Evolutionary conservation across 2,329 filamentous ascomycete genomes (phyloP).

Genomic region (Cercospora zeina): DNA sequence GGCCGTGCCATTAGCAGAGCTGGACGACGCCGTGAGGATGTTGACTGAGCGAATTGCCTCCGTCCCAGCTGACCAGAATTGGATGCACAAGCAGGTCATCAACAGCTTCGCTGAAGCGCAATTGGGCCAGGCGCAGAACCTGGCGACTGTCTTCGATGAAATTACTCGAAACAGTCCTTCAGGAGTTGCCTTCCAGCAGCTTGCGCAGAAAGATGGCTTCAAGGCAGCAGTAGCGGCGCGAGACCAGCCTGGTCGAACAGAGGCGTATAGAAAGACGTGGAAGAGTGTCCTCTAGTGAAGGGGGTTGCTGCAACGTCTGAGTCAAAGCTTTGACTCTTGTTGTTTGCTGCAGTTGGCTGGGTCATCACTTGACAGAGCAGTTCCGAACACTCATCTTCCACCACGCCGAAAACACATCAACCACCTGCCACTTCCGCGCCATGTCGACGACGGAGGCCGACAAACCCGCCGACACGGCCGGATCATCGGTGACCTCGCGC

Average conservation of each 20-base stretch:
- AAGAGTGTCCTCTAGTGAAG: slow-evolving; percentile 13
- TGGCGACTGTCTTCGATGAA: slow-evolving; percentile 23
- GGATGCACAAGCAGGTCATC: slow-evolving; percentile 27
- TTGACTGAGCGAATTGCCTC: slow-evolving; percentile 4
- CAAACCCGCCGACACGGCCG: not conserved
- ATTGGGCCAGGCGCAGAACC: slow-evolving; percentile 18
- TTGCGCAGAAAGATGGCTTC: slow-evolving; percentile 15
- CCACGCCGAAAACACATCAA: not conserved
- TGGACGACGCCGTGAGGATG: not conserved
- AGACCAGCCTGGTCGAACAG: slow-evolving; percentile 20
- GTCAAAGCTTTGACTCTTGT: not conserved
- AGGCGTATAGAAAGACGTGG: slow-evolving; percentile 23
- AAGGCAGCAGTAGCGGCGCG: slow-evolving; percentile 18
- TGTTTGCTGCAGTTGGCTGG: not conserved
- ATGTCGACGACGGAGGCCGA: not conserved
- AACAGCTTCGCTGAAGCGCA: slow-evolving; percentile 22
- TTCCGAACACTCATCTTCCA: not conserved
- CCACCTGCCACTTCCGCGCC: not conserved
- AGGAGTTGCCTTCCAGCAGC: slow-evolving; percentile 17
- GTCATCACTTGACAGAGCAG: too few species aligned
- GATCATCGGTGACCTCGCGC: not conserved
- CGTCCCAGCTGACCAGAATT: slow-evolving; percentile 13
- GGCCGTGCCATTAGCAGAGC: not conserved
- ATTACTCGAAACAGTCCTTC: slow-evolving; percentile 19
- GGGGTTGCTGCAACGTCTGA: not conserved